phyloP scores from a whole-genome alignment of 768 basidiomycete species.

The Tricholoma saponaceum region DNA sequence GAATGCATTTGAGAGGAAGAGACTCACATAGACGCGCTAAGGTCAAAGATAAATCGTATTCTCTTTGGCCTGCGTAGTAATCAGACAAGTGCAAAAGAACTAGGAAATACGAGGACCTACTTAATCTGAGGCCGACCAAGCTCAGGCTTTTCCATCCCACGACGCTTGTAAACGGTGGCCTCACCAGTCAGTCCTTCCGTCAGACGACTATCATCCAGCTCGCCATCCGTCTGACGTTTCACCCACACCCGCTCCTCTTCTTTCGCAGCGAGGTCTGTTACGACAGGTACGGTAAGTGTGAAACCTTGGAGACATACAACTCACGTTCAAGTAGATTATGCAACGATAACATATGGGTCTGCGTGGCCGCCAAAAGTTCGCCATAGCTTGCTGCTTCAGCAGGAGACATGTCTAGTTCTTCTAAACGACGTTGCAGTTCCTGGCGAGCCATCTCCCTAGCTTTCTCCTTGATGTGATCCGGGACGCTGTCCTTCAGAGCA shows the following conservation, averaged over 20 bases:
- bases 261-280: constrained; percentile 57
- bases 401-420: constrained; percentile 58
- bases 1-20: not conserved
- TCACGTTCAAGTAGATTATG: constrained; percentile 60
- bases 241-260: constrained; percentile 72
- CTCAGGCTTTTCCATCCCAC: constrained; percentile 68
- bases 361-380: constrained; percentile 45
- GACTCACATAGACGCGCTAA: constrained; percentile 63
- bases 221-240: constrained; percentile 68
- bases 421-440: constrained; percentile 55
- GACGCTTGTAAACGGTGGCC: constrained; percentile 65
- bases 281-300: not conserved
- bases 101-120: constrained; percentile 24
- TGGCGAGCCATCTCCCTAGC: constrained; percentile 65
- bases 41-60: constrained; percentile 65
- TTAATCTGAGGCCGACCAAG: constrained; percentile 65
- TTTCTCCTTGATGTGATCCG: constrained; percentile 56
- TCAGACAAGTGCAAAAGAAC: not conserved
- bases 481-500: constrained; percentile 51
- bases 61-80: constrained; percentile 48
- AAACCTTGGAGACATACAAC: constrained; percentile 16
- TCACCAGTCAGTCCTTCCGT: constrained; percentile 69
- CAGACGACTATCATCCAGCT: constrained; percentile 61
- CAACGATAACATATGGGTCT: constrained; percentile 56
- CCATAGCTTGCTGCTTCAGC: constrained; percentile 57